Evolutionary conservation across 805 yeast genomes (phyloP).

Genomic region (Candida tammaniensis): DNA sequence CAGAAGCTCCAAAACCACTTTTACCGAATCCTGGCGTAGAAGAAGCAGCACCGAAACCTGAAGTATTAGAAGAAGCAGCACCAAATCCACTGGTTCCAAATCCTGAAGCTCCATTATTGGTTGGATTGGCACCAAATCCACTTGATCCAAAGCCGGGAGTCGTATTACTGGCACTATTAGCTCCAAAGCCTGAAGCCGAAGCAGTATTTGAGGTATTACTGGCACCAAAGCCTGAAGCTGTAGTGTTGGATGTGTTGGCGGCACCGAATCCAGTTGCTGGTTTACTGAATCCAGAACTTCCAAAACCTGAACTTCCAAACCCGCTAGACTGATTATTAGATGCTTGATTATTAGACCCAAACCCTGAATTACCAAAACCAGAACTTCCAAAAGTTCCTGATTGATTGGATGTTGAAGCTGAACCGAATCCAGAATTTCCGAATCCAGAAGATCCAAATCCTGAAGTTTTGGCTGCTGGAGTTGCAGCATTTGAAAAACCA

Average conservation of each 20-base stretch:
- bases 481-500: constrained; percentile 10
- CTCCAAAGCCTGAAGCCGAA: constrained; percentile 4
- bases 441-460: constrained; percentile 11
- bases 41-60: constrained; percentile 1
- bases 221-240: not conserved
- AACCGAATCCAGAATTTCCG: constrained; percentile 14
- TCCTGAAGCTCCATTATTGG: not conserved
- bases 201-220: not conserved
- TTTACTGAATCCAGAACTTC: constrained; percentile 11
- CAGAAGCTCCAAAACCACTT: constrained; percentile 11
- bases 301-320: constrained; percentile 18
- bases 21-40: constrained; percentile 4
- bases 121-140: constrained; percentile 6
- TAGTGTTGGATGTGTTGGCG: not conserved
- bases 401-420: constrained; percentile 5
- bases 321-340: constrained; percentile 1
- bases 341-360: constrained; percentile 1
- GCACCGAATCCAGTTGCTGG: constrained; percentile 2
- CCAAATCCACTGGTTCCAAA: constrained; percentile 8
- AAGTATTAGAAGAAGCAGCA: constrained; percentile 2
- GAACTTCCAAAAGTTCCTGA: constrained; percentile 6
- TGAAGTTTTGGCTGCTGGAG: constrained; percentile 4
- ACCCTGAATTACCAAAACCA: constrained; percentile 6
- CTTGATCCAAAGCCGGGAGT: constrained; percentile 12
- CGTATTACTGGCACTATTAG: not conserved